phyloP scores from a whole-genome alignment of 1,284 basidiomycete species.

The Termitomyces sp. region DNA sequence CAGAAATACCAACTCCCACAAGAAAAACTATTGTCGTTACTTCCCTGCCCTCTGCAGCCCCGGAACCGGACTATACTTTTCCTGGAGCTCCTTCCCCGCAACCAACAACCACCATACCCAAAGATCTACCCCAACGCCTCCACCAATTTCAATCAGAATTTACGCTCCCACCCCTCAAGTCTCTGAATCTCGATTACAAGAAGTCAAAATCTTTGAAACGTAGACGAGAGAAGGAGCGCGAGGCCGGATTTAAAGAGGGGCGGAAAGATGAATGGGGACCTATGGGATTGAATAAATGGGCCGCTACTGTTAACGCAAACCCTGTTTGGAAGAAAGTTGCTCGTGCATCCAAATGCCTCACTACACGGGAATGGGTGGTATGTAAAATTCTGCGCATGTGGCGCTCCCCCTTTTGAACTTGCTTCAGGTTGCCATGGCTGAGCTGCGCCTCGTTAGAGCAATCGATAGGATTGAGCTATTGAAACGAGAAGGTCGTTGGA shows the following conservation, averaged over 20 bases:
- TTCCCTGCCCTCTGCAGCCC: slow-evolving; percentile 15
- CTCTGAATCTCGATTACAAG: slow-evolving; percentile 58
- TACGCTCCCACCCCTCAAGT: slow-evolving; percentile 54
- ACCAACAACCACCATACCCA: background rate
- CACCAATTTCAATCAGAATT: slow-evolving; percentile 45
- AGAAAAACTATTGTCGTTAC: slow-evolving; percentile 23
- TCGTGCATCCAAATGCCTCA: slow-evolving; percentile 69
- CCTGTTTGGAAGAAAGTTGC: slow-evolving; percentile 66
- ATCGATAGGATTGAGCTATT: slow-evolving; percentile 84
- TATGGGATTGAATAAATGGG: slow-evolving; percentile 68
- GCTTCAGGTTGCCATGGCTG: slow-evolving; percentile 66
- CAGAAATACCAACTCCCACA: slow-evolving; percentile 8
- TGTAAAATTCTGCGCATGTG: slow-evolving; percentile 24
- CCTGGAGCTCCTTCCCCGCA: slow-evolving; percentile 2
- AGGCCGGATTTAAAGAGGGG: slow-evolving; percentile 37
- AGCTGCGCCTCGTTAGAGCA: slow-evolving; percentile 72
- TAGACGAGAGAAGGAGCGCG: slow-evolving; percentile 51
- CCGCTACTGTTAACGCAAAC: slow-evolving; percentile 64
- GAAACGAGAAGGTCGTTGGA: slow-evolving; percentile 83
- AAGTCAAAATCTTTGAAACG: slow-evolving; percentile 55
- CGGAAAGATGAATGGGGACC: slow-evolving; percentile 61
- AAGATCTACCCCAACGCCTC: slow-evolving; percentile 26
- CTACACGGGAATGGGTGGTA: slow-evolving; percentile 76
- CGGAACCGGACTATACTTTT: slow-evolving; percentile 15
- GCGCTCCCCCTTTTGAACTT: background rate